Percentiles rank a stretch among this genome's conserved stretches.
Conservation (phyloP, 208 protist genomes). For the Trypanosoma avium region DNA sequence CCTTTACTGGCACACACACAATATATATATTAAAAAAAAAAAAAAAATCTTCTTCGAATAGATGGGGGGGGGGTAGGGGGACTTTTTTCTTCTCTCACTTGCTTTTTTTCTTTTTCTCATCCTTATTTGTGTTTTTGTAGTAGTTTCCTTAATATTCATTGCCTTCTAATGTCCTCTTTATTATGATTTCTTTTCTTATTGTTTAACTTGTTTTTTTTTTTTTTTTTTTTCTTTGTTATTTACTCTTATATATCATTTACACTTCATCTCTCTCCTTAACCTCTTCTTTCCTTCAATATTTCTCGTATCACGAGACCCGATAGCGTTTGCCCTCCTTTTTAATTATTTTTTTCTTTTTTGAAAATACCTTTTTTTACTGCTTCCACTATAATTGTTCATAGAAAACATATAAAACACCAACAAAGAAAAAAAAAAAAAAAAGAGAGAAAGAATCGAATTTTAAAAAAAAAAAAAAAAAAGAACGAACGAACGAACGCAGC, state of each 20-base stretch:
- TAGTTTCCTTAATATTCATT: not conserved
- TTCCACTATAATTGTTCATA: no score
- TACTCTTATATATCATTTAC: not conserved
- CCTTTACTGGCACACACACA: not conserved
- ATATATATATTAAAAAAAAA: not conserved
- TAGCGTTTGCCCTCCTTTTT: no score
- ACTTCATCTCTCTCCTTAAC: not conserved
- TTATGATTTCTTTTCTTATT: not conserved
- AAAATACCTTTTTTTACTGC: no score
- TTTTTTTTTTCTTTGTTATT: not conserved
- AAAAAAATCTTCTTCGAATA: not conserved
- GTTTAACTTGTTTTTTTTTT: not conserved
- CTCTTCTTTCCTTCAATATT: not conserved
- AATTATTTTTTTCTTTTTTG: no score
- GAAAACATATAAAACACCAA: no score
- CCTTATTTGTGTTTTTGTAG: conserved; percentile 18
- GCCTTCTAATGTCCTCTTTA: not conserved
- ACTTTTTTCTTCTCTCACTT: no score
- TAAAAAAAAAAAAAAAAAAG: conserved; percentile 6
- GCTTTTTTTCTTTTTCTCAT: conserved; percentile 13
- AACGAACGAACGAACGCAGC: not conserved
- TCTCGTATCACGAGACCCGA: no score
- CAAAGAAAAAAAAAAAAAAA: conserved; percentile 11
- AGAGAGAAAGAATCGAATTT: no score
- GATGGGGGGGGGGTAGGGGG: no score